A percentile compares a stretch with the other conserved stretches of the same genome.
Evolutionary conservation across 441 rosid genomes (phyloP).

Genomic region (Populus hybrid): DNA sequence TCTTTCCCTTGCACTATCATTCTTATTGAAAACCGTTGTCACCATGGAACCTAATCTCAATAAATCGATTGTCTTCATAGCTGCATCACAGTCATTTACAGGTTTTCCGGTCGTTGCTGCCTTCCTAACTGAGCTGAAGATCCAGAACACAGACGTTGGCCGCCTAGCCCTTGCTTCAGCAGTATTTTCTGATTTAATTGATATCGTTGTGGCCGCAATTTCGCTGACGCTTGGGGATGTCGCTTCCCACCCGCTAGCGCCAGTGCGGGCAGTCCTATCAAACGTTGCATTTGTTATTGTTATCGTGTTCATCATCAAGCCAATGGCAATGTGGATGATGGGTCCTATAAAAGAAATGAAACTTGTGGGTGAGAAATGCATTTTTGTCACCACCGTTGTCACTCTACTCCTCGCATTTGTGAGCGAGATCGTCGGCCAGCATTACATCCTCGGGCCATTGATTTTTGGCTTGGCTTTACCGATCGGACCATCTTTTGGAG

Average conservation of each 20-base stretch:
- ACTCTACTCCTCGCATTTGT: conserved; percentile 18
- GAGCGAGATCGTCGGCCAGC: conserved; percentile 40
- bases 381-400: conserved; percentile 14
- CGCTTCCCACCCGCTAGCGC: background rate
- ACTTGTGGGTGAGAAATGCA: conserved; percentile 19
- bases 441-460: conserved; percentile 30
- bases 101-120: conserved; percentile 28
- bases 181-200: conserved; percentile 25
- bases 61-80: conserved; percentile 16
- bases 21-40: conserved; percentile 2
- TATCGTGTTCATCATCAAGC: conserved; percentile 18
- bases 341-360: conserved; percentile 11
- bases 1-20: background rate
- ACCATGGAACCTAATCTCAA: conserved; percentile 18
- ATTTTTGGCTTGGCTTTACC: conserved; percentile 37
- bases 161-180: conserved; percentile 32
- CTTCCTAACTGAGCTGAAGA: conserved; percentile 31
- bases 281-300: background rate
- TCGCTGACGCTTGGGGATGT: background rate
- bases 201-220: background rate
- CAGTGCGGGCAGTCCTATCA: background rate
- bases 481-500: conserved; percentile 41
- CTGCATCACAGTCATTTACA: conserved; percentile 26
- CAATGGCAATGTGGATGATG: conserved; percentile 15
- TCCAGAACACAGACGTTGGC: conserved; percentile 39